These are phyloP conservation scores for Leptodontidium sp. DNA, from an alignment of 2,329 filamentous ascomycete species.

Conservation along the genomic window DNA sequence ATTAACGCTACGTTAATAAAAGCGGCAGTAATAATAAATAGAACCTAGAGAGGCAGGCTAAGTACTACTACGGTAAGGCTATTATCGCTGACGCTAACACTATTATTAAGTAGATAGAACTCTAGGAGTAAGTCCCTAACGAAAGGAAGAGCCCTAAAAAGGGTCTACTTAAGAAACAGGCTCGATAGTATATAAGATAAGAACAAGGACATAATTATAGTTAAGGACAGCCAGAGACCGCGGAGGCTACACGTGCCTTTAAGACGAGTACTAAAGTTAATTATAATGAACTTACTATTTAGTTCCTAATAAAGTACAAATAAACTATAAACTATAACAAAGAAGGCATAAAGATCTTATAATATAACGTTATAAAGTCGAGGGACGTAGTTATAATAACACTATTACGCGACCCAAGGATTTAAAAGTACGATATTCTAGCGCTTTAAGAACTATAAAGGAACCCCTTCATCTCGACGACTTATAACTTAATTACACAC, in stretches of 20 bases:
- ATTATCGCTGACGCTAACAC: not conserved
- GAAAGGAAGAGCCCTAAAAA: too few species aligned
- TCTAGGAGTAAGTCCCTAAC: not conserved
- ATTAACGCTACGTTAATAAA: not conserved
- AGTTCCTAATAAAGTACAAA: not conserved
- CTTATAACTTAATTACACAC: conserved; percentile 38
- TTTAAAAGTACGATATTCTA: conserved; percentile 39
- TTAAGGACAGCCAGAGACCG: too few species aligned
- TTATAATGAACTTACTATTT: not conserved
- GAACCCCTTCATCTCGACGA: conserved; percentile 39
- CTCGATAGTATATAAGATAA: too few species aligned
- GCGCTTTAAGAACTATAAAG: conserved; percentile 40
- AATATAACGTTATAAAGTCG: not conserved
- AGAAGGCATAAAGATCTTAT: not conserved
- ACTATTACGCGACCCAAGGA: conserved; percentile 38
- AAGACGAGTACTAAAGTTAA: not conserved
- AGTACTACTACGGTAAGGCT: too few species aligned
- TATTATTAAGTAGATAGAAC: not conserved
- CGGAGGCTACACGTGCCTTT: not conserved
- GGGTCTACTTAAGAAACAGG: too few species aligned
- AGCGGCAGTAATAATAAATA: too few species aligned
- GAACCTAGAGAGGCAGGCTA: too few species aligned
- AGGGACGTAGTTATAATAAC: conserved; percentile 35
- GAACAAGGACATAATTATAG: too few species aligned
- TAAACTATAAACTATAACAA: not conserved